phyloP scores from a whole-genome alignment of 23 red algal genomes.

The Gracilariopsis chorda region DNA sequence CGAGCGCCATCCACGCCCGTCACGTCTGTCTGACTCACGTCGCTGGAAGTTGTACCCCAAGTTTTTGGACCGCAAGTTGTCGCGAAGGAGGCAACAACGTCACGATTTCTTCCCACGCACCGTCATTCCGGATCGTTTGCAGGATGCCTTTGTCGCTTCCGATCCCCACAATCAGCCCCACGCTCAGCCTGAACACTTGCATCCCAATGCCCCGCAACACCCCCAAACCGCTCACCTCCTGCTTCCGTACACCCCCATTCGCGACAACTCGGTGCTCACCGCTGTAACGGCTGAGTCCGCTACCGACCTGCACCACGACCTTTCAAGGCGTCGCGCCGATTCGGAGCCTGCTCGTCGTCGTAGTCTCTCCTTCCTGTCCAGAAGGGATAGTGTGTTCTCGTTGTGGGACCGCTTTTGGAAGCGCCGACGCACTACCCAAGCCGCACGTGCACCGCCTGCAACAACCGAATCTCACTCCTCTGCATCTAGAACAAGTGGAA shows the following conservation, averaged over 20 bases:
- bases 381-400: neutral
- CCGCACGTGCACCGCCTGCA: neutral
- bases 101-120: neutral
- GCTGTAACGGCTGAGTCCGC: neutral
- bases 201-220: neutral
- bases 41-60: neutral
- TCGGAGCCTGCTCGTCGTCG: constrained; percentile 4
- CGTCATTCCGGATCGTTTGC: constrained; percentile 2
- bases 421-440: neutral
- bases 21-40: neutral
- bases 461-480: neutral
- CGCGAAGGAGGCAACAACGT: neutral
- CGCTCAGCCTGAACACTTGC: neutral
- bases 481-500: constrained; percentile 11
- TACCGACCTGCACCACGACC: neutral
- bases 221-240: neutral
- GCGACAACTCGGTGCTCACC: neutral
- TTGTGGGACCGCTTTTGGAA: constrained; percentile 25
- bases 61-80: constrained; percentile 3
- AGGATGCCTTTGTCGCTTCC: neutral
- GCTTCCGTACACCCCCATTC: neutral
- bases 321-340: neutral
- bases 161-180: neutral
- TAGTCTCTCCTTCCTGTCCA: neutral
- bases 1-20: neutral